phyloP scores from a whole-genome alignment of 345 rosid species.

The Acer yangbiense region DNA sequence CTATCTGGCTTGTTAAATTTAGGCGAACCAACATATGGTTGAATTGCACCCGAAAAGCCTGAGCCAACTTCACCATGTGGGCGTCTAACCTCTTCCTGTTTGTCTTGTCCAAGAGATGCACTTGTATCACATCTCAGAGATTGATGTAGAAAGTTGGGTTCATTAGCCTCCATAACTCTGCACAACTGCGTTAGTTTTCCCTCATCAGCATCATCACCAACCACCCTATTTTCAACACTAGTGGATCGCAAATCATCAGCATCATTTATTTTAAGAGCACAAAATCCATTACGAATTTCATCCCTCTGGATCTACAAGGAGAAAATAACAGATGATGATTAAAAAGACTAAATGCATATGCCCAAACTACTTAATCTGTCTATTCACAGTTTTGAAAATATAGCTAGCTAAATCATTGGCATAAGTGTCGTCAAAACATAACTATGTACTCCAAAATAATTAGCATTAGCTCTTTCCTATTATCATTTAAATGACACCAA shows the following conservation, averaged over 20 bases:
- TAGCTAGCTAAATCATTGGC: neutral
- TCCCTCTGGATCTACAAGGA: conserved; percentile 42
- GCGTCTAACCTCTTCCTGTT: conserved; percentile 44
- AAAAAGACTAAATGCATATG: conserved; percentile 4
- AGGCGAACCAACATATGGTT: conserved; percentile 24
- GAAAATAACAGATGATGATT: conserved; percentile 14
- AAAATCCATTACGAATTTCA: conserved; percentile 47
- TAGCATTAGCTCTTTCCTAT: conserved; percentile 14
- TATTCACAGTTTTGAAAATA: conserved; percentile 1
- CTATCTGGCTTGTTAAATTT: conserved; percentile 37
- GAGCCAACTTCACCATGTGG: conserved; percentile 37
- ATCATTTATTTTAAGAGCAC: conserved; percentile 34
- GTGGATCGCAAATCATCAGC: conserved; percentile 35
- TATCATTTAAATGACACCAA: neutral
- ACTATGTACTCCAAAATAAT: neutral
- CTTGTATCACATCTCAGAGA: conserved; percentile 40
- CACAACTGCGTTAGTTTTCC: conserved; percentile 48
- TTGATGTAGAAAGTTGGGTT: conserved; percentile 48
- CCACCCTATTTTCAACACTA: conserved; percentile 39
- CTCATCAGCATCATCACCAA: conserved; percentile 38
- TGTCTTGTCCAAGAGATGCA: conserved; percentile 39
- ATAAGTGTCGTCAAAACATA: neutral
- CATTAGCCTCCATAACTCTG: conserved; percentile 48
- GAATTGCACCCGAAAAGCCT: conserved; percentile 33
- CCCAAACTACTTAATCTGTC: neutral